Percentiles rank a stretch among this genome's conserved stretches.
These are phyloP conservation scores for Echites panduratus DNA, from an alignment of 257 asterid species.

Conservation along the genomic window DNA sequence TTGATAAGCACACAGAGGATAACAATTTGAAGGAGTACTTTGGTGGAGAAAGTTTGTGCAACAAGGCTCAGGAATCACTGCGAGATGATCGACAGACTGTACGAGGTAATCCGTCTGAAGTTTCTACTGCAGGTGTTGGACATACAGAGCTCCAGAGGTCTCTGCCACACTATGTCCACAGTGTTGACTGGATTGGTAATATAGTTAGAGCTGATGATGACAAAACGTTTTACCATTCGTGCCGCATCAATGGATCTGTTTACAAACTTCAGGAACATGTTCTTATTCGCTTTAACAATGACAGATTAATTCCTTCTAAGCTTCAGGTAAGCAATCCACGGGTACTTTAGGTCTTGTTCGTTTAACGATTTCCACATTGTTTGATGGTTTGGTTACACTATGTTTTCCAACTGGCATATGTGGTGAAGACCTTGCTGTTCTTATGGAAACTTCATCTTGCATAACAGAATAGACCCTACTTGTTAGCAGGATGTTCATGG, in stretches of 20 bases:
- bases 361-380: neutral
- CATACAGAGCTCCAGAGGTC: slow-evolving; percentile 29
- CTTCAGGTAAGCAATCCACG: slow-evolving; percentile 60
- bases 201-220: slow-evolving; percentile 49
- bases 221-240: slow-evolving; percentile 54
- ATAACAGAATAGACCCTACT: neutral
- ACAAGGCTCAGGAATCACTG: slow-evolving; percentile 11
- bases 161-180: slow-evolving; percentile 32
- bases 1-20: slow-evolving; percentile 22
- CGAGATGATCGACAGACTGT: slow-evolving; percentile 31
- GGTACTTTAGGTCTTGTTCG: neutral
- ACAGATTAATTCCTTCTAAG: slow-evolving; percentile 62
- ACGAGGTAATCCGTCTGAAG: slow-evolving; percentile 36
- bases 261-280: slow-evolving; percentile 56
- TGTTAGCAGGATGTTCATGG: slow-evolving; percentile 5
- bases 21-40: slow-evolving; percentile 29
- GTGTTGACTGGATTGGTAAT: slow-evolving; percentile 71
- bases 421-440: neutral
- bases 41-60: slow-evolving; percentile 26
- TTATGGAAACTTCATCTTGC: neutral
- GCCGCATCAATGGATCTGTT: slow-evolving; percentile 58
- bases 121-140: slow-evolving; percentile 29
- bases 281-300: slow-evolving; percentile 50
- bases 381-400: neutral
- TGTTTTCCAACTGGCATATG: neutral